Percentiles rank a stretch among this genome's conserved stretches.
phyloP scores from a whole-genome alignment of 2,329 filamentous ascomycete genomes.

The Penicillium sp. region DNA sequence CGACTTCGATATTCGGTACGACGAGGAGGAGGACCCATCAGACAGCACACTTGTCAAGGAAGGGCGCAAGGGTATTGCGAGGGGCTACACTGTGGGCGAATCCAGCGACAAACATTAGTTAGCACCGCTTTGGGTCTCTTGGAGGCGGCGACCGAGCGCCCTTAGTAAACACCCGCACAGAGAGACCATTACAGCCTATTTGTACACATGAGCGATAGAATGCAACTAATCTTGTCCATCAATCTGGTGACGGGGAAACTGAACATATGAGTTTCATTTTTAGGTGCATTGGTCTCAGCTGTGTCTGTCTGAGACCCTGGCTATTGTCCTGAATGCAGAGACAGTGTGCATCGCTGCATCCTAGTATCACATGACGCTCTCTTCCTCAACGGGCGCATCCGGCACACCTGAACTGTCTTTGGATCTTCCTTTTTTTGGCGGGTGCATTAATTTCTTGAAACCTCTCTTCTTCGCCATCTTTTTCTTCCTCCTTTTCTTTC shows the following conservation, averaged over 20 bases:
- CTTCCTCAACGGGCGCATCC: slow-evolving; percentile 25
- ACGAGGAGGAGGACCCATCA: slow-evolving; percentile 57
- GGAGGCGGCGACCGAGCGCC: not conserved
- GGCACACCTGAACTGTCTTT: slow-evolving; percentile 11
- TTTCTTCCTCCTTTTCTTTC: not conserved
- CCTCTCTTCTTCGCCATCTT: not conserved
- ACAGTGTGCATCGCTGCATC: not conserved
- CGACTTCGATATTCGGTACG: slow-evolving; percentile 69
- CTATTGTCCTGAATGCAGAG: not conserved
- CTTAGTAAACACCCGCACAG: not conserved
- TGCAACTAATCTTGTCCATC: not conserved
- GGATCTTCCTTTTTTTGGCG: slow-evolving; percentile 3
- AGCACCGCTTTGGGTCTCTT: slow-evolving; percentile 18
- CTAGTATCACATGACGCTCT: slow-evolving; percentile 29
- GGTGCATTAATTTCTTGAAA: not conserved
- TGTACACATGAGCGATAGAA: slow-evolving; percentile 5
- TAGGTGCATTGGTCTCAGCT: not conserved
- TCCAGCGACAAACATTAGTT: slow-evolving; percentile 42
- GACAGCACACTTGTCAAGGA: slow-evolving; percentile 73
- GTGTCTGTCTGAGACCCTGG: not conserved
- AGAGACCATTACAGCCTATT: not conserved
- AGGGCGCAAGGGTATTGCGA: slow-evolving; percentile 82
- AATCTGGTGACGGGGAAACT: not conserved
- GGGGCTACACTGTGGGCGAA: slow-evolving; percentile 79
- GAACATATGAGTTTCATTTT: not conserved